Conservation (phyloP, 2,329 filamentous ascomycete species). For the Aspergillus sclerotialis region DNA sequence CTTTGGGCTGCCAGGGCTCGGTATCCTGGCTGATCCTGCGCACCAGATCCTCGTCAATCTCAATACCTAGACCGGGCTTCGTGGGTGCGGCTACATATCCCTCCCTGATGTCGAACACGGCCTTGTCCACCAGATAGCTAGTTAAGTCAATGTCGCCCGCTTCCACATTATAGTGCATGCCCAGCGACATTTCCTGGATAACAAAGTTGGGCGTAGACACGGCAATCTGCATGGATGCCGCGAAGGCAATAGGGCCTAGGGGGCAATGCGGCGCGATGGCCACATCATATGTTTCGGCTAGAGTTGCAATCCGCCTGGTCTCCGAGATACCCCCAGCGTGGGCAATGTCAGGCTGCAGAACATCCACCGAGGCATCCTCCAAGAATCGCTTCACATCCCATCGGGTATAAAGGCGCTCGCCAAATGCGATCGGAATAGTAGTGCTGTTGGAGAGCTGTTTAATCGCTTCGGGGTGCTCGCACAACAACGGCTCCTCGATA, state of each 20-base stretch:
- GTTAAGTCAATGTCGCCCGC: constrained; percentile 57
- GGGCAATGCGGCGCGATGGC: constrained; percentile 69
- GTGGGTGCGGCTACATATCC: constrained; percentile 58
- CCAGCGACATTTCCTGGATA: constrained; percentile 72
- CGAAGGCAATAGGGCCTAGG: constrained; percentile 64
- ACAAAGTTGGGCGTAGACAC: constrained; percentile 58
- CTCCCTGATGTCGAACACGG: constrained; percentile 58
- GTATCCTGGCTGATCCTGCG: constrained; percentile 52
- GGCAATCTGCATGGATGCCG: constrained; percentile 63
- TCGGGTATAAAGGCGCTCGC: constrained; percentile 63
- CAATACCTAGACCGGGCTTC: constrained; percentile 60
- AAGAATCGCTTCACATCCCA: constrained; percentile 71
- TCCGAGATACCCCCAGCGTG: constrained; percentile 70
- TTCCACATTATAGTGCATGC: constrained; percentile 68
- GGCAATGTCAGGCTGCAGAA: constrained; percentile 65
- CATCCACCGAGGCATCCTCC: constrained; percentile 60
- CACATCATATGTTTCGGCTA: constrained; percentile 68
- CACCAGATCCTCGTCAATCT: constrained; percentile 64
- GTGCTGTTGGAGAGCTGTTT: constrained; percentile 56
- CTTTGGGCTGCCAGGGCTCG: constrained; percentile 59
- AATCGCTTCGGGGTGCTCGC: constrained; percentile 61
- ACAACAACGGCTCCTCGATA: constrained; percentile 66
- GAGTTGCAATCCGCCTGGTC: constrained; percentile 59
- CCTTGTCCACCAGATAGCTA: constrained; percentile 59
- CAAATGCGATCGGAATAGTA: constrained; percentile 67